Conservation (phyloP, 768 basidiomycete genomes). For the Termitomyces sp. region DNA sequence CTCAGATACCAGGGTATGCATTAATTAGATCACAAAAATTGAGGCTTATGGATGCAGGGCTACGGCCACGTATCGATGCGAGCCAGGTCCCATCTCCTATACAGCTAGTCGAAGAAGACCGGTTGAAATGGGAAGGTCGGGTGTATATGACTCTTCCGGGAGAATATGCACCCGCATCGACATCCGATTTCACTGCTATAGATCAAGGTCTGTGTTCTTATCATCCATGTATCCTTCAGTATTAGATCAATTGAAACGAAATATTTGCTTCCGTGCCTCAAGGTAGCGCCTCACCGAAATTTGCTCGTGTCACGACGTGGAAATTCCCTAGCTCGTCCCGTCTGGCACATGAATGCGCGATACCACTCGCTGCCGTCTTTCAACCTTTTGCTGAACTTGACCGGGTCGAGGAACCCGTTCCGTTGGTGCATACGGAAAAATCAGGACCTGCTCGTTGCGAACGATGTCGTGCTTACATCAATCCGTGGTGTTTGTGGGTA, state of each 20-base stretch:
- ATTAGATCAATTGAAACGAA: not conserved
- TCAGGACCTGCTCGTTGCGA: constrained; percentile 82
- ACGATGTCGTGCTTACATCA: constrained; percentile 86
- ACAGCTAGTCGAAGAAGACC: constrained; percentile 74
- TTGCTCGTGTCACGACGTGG: constrained; percentile 87
- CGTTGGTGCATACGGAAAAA: constrained; percentile 68
- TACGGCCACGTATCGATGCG: constrained; percentile 81
- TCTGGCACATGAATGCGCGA: constrained; percentile 74
- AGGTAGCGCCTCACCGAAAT: constrained; percentile 91
- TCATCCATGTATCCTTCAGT: not conserved
- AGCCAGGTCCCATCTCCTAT: constrained; percentile 91
- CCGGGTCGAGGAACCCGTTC: constrained; percentile 74
- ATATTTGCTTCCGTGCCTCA: not conserved
- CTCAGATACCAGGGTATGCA: constrained; percentile 42
- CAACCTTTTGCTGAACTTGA: constrained; percentile 90
- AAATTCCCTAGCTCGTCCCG: constrained; percentile 78
- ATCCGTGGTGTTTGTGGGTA: constrained; percentile 88
- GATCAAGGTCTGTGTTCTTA: constrained; percentile 65
- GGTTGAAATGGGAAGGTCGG: constrained; percentile 71
- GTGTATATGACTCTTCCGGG: constrained; percentile 58
- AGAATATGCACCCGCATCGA: constrained; percentile 74
- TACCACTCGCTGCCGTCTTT: constrained; percentile 82
- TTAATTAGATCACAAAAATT: not conserved
- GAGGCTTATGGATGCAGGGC: constrained; percentile 41
- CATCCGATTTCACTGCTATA: constrained; percentile 82